Evolutionary conservation across 139 green algal species (phyloP).

Genomic region (Eudorina sp.): DNA sequence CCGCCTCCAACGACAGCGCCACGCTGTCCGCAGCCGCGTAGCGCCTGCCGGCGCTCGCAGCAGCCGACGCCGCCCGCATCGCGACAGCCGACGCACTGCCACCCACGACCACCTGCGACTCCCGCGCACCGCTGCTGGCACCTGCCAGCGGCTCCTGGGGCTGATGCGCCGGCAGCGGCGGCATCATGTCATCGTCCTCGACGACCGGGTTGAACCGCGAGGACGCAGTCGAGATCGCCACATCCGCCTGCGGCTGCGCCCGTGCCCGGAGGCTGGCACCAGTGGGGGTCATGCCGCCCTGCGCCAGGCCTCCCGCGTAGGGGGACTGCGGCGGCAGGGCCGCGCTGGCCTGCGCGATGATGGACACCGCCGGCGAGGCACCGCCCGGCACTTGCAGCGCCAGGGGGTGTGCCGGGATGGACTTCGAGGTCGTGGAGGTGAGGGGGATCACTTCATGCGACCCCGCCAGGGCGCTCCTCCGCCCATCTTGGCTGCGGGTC

Average conservation of each 20-base stretch:
- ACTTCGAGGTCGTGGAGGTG: slow-evolving; percentile 14
- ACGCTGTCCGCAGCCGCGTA: slow-evolving; percentile 3
- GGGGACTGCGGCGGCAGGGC: not conserved
- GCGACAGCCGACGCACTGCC: not conserved
- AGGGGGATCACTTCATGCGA: slow-evolving; percentile 29
- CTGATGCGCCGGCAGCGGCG: not conserved
- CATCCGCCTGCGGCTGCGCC: not conserved
- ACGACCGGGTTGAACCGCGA: slow-evolving; percentile 36
- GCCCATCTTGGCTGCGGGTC: slow-evolving; percentile 28
- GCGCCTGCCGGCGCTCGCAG: not conserved
- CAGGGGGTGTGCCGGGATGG: not conserved
- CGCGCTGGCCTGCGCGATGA: not conserved
- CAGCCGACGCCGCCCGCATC: not conserved
- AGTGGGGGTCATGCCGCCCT: not conserved
- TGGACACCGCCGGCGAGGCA: not conserved
- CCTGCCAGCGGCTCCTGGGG: not conserved
- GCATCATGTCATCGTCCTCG: not conserved
- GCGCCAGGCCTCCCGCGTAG: not conserved
- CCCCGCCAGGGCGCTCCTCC: not conserved
- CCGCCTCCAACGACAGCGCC: not conserved
- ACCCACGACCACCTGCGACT: slow-evolving; percentile 11
- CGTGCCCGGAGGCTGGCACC: not conserved
- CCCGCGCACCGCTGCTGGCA: not conserved
- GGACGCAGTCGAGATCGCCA: not conserved
- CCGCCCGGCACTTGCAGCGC: not conserved